Evolutionary conservation across 306 rosid genomes (phyloP).

Genomic region (Sechiopsis laciniata): DNA sequence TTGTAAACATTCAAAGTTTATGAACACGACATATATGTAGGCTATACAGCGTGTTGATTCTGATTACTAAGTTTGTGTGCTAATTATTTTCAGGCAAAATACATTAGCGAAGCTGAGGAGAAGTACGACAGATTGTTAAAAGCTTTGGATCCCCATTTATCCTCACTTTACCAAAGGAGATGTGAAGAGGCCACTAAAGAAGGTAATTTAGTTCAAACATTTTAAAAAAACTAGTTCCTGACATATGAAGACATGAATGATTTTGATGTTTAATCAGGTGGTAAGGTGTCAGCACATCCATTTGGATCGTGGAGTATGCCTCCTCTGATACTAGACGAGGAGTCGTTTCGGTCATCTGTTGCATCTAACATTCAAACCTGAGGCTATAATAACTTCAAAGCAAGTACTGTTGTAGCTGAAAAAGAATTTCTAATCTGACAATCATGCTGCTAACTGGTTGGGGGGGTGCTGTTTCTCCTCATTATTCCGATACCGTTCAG

Average conservation of each 20-base stretch:
- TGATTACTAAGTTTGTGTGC: slow-evolving; percentile 10
- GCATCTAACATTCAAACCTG: slow-evolving; percentile 23
- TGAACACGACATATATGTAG: not conserved
- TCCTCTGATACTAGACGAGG: slow-evolving; percentile 62
- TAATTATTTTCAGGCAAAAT: slow-evolving; percentile 50
- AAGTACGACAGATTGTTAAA: slow-evolving; percentile 53
- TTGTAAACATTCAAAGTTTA: not conserved
- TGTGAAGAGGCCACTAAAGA: slow-evolving; percentile 86
- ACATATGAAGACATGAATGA: not conserved
- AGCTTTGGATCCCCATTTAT: slow-evolving; percentile 57
- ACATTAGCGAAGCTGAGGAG: slow-evolving; percentile 72
- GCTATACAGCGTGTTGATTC: not conserved
- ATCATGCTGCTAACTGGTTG: not conserved
- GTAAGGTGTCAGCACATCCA: slow-evolving; percentile 54
- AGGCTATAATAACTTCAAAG: not conserved
- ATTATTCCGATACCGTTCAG: not conserved
- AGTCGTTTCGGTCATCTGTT: slow-evolving; percentile 43
- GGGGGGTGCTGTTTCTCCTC: not conserved
- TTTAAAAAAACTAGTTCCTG: not conserved
- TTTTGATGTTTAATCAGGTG: slow-evolving; percentile 43
- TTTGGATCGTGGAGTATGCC: slow-evolving; percentile 85
- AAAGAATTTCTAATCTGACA: not conserved
- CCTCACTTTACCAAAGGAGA: slow-evolving; percentile 61
- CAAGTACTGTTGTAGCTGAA: not conserved
- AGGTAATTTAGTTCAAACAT: slow-evolving; percentile 41